Base-by-base conservation (phyloP, 192 early-diverging fungal species). In the Fimicolochytrium jonesii region DNA sequence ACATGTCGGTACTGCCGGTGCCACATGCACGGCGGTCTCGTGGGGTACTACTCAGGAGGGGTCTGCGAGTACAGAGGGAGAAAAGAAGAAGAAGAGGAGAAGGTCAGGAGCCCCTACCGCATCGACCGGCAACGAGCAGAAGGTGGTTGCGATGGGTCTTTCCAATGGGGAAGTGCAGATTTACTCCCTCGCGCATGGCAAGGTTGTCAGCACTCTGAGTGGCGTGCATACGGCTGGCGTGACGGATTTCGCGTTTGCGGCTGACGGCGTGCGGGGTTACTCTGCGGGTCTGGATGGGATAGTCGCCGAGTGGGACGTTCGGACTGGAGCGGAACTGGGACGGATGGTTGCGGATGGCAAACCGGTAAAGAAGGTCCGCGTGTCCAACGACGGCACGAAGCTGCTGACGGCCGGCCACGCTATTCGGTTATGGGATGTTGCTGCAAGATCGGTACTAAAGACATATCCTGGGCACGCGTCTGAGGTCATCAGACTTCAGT, bases 401-500 rank as follows among this genome's bases (percentile, higher is more conserved):
- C 23, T 64, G 5, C 7, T 69, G 25, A 49, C 60, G 6, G 61
- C 67, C 7, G 53, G 60, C 13, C 43, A 56, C 30, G 53, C 55
- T 5, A 57, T 64, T 37, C 65, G 50, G 29, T 20, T 64, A 3
- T 64, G 59, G 67, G 61, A 63, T 49, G 6, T 45, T 4, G n/a
- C 50, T 9, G 39, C 55, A 30, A 23, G 56, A 5, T 2, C 23
- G 37, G n/a, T 64, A 17, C 26, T 68, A 32, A 63, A 64, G 46
- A 68, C 28, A 22, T 71, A 64, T 33, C 57, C 61, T 9, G 77
- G 74, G 18, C 77, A 79, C 54, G 74, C 74, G 4, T 59, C 71
- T 9, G 51, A 46, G 17, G 59, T 76, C 23, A 58, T 47, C 11
- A 25, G 43, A 18, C 20, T 65, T 7, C 3, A 36, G 7, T 66